Conservation (phyloP, 2,329 filamentous ascomycete species). For the Westerdykella ornata region DNA sequence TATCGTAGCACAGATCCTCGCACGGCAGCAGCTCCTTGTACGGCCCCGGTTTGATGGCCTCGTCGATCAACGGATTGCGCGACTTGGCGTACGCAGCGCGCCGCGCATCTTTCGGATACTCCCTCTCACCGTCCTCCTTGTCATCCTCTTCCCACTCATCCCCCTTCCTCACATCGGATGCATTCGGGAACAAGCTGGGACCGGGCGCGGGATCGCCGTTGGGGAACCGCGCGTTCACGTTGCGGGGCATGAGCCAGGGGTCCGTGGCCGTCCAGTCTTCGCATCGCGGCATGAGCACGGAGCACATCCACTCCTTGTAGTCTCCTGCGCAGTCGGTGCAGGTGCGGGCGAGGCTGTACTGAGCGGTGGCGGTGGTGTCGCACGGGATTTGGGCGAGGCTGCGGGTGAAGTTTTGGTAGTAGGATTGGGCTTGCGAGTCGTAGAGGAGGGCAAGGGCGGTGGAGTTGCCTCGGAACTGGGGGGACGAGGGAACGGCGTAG, state of each 20-base stretch:
- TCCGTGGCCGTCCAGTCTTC: slow-evolving; percentile 64
- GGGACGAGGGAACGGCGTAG: slow-evolving; percentile 83
- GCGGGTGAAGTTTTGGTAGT: slow-evolving; percentile 73
- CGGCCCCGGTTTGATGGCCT: slow-evolving; percentile 67
- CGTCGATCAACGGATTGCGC: slow-evolving; percentile 67
- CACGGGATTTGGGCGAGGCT: slow-evolving; percentile 80
- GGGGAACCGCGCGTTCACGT: slow-evolving; percentile 61
- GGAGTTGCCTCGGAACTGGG: slow-evolving; percentile 53
- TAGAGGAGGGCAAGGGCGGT: slow-evolving; percentile 64
- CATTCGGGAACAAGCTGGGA: not conserved
- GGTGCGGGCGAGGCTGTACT: slow-evolving; percentile 71
- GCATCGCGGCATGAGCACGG: slow-evolving; percentile 86
- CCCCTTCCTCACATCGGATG: slow-evolving; percentile 39
- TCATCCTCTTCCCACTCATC: no score
- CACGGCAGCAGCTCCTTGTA: slow-evolving; percentile 93
- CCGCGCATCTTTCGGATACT: slow-evolving; percentile 17
- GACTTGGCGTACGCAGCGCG: slow-evolving; percentile 49
- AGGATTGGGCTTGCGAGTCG: slow-evolving; percentile 62
- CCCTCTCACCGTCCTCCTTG: not conserved
- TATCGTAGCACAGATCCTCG: slow-evolving; percentile 75
- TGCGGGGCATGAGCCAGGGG: slow-evolving; percentile 56
- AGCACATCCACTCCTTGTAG: slow-evolving; percentile 94
- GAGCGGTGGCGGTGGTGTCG: slow-evolving; percentile 63
- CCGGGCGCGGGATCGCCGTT: slow-evolving; percentile 53
- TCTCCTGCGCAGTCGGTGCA: slow-evolving; percentile 71